Percentiles rank a stretch among this genome's conserved stretches.
Evolutionary conservation across 2,329 filamentous ascomycete genomes (phyloP).

Genomic region (Didymella glomerata): DNA sequence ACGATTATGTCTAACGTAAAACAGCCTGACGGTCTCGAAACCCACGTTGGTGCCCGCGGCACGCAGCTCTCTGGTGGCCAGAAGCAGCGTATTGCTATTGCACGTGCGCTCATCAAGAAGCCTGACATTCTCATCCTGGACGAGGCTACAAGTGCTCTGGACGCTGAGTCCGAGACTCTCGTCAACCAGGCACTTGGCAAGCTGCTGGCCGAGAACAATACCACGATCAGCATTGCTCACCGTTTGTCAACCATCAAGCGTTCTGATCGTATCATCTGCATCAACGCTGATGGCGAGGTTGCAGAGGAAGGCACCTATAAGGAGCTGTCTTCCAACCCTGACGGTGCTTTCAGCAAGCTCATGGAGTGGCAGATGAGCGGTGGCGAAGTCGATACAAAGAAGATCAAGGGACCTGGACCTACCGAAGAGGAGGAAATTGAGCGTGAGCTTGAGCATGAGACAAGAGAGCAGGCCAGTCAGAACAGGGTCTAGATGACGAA

Average conservation of each 20-base stretch:
- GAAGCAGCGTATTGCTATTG: constrained; percentile 97
- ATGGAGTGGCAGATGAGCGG: constrained; percentile 99
- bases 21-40: constrained; percentile 89
- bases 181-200: constrained; percentile 89
- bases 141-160: constrained; percentile 91
- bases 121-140: constrained; percentile 97
- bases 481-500: constrained; percentile 25
- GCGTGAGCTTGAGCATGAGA: constrained; percentile 48
- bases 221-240: constrained; percentile 97
- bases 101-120: constrained; percentile 90
- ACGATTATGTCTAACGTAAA: constrained; percentile 28
- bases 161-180: constrained; percentile 95
- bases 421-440: constrained; percentile 63
- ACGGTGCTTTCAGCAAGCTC: constrained; percentile 89
- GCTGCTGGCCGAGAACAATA: constrained; percentile 86
- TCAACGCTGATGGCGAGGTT: constrained; percentile 84
- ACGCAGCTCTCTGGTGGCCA: constrained; percentile 95
- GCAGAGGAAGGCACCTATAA: constrained; percentile 89
- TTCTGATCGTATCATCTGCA: constrained; percentile 91
- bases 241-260: constrained; percentile 95
- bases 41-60: constrained; percentile 88
- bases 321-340: constrained; percentile 73
- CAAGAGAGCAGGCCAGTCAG: constrained; percentile 46
- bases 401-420: constrained; percentile 43
- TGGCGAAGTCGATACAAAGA: constrained; percentile 62